Conservation (phyloP, 1,284 basidiomycete genomes). For the Trichosporon sp. region DNA sequence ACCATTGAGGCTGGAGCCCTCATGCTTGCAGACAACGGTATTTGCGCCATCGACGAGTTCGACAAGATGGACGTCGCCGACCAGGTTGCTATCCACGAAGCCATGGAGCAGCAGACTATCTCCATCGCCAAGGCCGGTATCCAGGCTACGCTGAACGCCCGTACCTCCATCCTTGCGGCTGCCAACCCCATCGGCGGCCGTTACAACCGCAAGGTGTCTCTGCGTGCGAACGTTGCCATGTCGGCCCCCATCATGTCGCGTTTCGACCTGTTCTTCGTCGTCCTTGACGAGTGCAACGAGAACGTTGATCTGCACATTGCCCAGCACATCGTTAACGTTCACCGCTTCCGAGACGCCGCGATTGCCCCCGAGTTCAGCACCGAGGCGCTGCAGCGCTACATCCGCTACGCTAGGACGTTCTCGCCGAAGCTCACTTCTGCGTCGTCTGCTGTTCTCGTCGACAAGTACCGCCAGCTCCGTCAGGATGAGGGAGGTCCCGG, state of each 20-base stretch:
- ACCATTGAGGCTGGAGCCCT: conserved; percentile 98
- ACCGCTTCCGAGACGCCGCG: conserved; percentile 89
- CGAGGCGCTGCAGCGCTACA: conserved; percentile 92
- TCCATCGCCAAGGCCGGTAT: conserved; percentile 99
- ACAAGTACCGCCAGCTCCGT: conserved; percentile 88
- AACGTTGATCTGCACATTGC: conserved; percentile 90
- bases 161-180: conserved; percentile 95
- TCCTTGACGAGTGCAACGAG: conserved; percentile 95
- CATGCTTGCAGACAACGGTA: conserved; percentile 99
- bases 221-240: conserved; percentile 97
- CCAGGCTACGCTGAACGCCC: conserved; percentile 95
- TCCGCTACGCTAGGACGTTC: conserved; percentile 93
- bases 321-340: conserved; percentile 95
- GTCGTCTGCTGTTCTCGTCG: conserved; percentile 86
- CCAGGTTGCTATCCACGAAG: conserved; percentile 99
- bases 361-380: conserved; percentile 96
- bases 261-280: conserved; percentile 98
- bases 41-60: conserved; percentile 99
- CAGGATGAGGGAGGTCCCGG: conserved; percentile 89
- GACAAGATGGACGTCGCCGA: conserved; percentile 99
- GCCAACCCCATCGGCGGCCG: conserved; percentile 95
- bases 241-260: conserved; percentile 98
- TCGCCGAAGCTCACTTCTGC: conserved; percentile 94
- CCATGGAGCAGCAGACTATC: conserved; percentile 99
- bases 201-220: conserved; percentile 90